Percentiles rank a stretch among this genome's conserved stretches.
Conservation (phyloP, 2,329 filamentous ascomycete species). For the Penicillium psychrosexuale region DNA sequence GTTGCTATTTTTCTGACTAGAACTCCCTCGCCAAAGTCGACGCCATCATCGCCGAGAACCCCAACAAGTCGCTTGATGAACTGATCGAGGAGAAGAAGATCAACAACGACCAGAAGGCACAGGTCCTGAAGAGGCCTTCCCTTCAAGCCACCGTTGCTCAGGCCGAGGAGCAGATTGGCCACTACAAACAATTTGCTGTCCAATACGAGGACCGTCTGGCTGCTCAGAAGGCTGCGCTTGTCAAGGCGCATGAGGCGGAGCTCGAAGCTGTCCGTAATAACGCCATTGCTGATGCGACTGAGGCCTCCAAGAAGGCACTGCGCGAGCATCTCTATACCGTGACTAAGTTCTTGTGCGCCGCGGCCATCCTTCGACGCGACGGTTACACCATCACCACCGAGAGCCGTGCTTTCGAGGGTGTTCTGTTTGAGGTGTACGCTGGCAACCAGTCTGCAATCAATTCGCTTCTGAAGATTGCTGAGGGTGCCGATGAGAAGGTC, state of each 20-base stretch:
- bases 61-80: constrained; percentile 59
- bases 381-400: constrained; percentile 58
- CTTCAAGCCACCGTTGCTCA: constrained; percentile 56
- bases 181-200: constrained; percentile 59
- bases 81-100: constrained; percentile 61
- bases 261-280: constrained; percentile 53
- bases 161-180: constrained; percentile 59
- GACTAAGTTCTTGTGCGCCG: constrained; percentile 61
- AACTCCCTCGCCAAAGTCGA: constrained; percentile 60
- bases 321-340: constrained; percentile 57
- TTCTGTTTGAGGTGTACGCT: constrained; percentile 61
- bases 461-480: constrained; percentile 59
- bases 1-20: constrained; percentile 33
- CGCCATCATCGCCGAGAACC: constrained; percentile 58
- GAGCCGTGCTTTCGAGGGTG: constrained; percentile 62
- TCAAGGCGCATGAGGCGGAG: constrained; percentile 55
- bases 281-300: constrained; percentile 48
- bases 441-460: constrained; percentile 58
- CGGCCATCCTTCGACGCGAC: constrained; percentile 58
- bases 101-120: constrained; percentile 63
- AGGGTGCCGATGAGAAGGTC: constrained; percentile 58
- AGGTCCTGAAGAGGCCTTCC: constrained; percentile 60
- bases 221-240: constrained; percentile 56
- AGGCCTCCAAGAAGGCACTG: constrained; percentile 48
- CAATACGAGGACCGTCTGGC: constrained; percentile 56